A percentile compares a stretch with the other conserved stretches of the same genome.
Conservation (phyloP, 2,329 filamentous ascomycete genomes). For the Pestalotiopsis sp. region DNA sequence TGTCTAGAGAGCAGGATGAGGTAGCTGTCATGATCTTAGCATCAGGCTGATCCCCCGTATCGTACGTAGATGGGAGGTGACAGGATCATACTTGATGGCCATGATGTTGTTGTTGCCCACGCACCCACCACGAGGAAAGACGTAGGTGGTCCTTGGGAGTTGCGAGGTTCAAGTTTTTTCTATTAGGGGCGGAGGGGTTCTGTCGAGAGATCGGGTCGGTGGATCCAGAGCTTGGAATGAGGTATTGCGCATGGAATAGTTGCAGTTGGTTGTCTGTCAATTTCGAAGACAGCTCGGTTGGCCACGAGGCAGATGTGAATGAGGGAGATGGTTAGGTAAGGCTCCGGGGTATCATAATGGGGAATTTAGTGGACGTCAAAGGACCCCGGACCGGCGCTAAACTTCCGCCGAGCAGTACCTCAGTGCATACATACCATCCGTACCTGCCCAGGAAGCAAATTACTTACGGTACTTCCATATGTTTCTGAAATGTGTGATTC, state of each 20-base stretch:
- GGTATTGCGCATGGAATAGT: background rate
- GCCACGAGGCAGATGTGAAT: background rate
- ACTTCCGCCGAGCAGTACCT: background rate
- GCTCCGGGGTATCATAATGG: background rate
- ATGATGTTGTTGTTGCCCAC: slow-evolving; percentile 37
- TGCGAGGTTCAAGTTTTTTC: background rate
- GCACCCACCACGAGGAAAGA: slow-evolving; percentile 25
- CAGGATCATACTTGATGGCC: slow-evolving; percentile 52
- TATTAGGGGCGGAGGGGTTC: slow-evolving; percentile 13
- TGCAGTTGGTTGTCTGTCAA: background rate
- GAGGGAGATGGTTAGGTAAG: background rate
- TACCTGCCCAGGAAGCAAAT: background rate
- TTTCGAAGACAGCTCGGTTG: background rate
- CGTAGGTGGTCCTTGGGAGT: slow-evolving; percentile 12
- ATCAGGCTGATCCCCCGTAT: background rate
- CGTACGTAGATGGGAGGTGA: slow-evolving; percentile 1
- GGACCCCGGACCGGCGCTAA: slow-evolving; percentile 11
- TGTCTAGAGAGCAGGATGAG: slow-evolving; percentile 96
- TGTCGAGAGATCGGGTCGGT: slow-evolving; percentile 1
- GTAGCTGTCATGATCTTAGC: slow-evolving; percentile 65
- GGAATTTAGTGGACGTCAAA: background rate
- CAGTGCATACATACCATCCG: background rate
- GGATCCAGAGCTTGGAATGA: background rate
- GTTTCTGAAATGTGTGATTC: no score
- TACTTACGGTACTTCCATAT: no score